Evolutionary conservation across 177 flowering plant species (phyloP).

Genomic region (Vitis hybrid): DNA sequence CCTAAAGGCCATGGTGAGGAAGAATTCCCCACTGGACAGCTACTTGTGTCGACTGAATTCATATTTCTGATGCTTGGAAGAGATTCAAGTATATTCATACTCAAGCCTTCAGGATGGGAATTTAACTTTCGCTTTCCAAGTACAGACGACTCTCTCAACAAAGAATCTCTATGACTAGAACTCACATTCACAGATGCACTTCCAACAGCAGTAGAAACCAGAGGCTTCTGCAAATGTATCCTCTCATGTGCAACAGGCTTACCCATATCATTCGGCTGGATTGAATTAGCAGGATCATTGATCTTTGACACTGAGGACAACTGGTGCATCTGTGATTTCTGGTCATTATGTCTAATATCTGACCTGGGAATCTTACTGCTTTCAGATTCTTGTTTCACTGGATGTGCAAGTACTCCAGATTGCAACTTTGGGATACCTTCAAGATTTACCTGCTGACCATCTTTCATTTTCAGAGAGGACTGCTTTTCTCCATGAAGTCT

Average conservation of each 20-base stretch:
- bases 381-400: conserved; percentile 3
- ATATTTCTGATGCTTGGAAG: conserved; percentile 6
- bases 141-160: conserved; percentile 11
- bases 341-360: conserved; percentile 2
- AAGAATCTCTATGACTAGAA: not conserved
- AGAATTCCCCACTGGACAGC: not conserved
- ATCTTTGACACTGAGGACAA: not conserved
- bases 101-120: conserved; percentile 9
- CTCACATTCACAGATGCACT: not conserved
- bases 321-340: not conserved
- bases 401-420: conserved; percentile 2
- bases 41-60: not conserved
- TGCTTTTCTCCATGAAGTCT: not conserved
- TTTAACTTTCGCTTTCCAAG: conserved; percentile 13
- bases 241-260: conserved; percentile 7
- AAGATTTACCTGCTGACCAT: not conserved
- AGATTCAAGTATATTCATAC: conserved; percentile 4
- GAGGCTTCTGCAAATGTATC: conserved; percentile 4
- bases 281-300: conserved; percentile 1
- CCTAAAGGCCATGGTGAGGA: not conserved
- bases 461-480: not conserved
- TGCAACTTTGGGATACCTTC: conserved; percentile 9
- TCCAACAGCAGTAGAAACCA: conserved; percentile 1
- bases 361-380: not conserved
- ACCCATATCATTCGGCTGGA: not conserved